phyloP scores from a whole-genome alignment of 352 stramenopile species.

The Globisporangium barbulae region DNA sequence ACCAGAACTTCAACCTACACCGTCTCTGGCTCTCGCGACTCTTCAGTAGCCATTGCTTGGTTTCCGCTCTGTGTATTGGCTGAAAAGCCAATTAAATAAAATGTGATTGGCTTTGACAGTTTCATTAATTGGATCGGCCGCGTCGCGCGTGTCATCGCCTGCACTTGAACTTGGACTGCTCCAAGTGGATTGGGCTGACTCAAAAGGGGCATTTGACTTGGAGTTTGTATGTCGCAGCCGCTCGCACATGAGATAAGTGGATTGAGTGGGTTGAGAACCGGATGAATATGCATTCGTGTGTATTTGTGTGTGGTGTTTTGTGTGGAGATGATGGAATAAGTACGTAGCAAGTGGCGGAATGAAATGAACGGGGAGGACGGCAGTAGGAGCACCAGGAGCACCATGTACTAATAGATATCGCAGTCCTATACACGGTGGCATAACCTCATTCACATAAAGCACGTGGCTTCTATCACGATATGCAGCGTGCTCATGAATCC shows the following conservation, averaged over 20 bases:
- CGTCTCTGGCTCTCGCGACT: not conserved
- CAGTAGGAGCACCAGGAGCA: no score
- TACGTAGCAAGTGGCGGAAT: not conserved
- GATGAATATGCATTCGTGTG: not conserved
- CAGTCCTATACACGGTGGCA: no score
- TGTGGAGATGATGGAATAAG: not conserved
- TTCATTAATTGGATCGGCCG: slow-evolving; percentile 15
- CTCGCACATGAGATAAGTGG: not conserved
- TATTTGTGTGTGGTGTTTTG: no score
- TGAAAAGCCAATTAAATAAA: not conserved
- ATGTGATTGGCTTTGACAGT: slow-evolving; percentile 6
- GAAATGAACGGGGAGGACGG: no score
- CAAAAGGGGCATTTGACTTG: not conserved
- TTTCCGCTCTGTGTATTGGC: slow-evolving; percentile 1
- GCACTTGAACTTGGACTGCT: slow-evolving; percentile 23
- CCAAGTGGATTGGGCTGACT: slow-evolving; percentile 2
- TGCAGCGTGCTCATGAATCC: no score
- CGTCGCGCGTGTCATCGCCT: slow-evolving; percentile 34
- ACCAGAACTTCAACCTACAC: slow-evolving; percentile 16
- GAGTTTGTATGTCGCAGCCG: not conserved
- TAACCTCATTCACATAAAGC: no score
- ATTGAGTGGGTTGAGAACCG: slow-evolving; percentile 9
- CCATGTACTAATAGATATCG: no score
- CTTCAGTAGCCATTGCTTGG: slow-evolving; percentile 4
- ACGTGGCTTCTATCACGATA: no score